Base-by-base conservation (phyloP, 768 basidiomycete species). In the Pleurotus tuber-regium region DNA sequence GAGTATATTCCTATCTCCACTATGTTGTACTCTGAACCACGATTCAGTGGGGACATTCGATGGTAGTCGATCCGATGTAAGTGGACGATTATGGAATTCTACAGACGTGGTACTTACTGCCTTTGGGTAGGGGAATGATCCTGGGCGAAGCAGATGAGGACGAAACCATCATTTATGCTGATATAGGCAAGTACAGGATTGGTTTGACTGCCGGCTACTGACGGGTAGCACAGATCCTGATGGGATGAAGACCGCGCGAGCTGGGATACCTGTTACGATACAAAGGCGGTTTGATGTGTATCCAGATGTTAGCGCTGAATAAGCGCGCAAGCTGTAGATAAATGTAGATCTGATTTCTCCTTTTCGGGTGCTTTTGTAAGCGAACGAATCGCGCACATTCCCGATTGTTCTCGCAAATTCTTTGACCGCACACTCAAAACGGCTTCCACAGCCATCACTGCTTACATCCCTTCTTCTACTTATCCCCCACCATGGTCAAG, bases 261-360 rank as follows among this genome's bases (percentile, higher is more conserved):
- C 79, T 43, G 89, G 88, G 2, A 92, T 98, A 43, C 96, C 96
- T 4, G 92, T 98, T n/a, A 93, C 91, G 1, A 78, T 70, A 28
- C 96, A 98, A 67, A 73, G 94, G 50, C 80, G 95, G 46, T 97
- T 96, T 62, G 95, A 96, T 69, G 91, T 97, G 36, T 98, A 98
- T 63, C 71, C 78, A 4, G 86, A 95, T 63, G 82, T 96, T 48
- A 78, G 74, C 56, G 31, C 18, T 19, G 43, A 23, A 11, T 44
- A 29, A 46, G 43, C 43, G 19, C 43, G 14, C 25, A 9, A 26
- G 40, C n/a, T n/a, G 25, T 44, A 26, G 24, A n/a, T n/a, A 28
- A 12, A 14, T n/a, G 18, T n/a, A 18, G 19, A 43, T 28, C 18
- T n/a, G 43, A 26, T 44, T 30, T 44, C 28, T n/a, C 43, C 14